Evolutionary conservation across 371 early-diverging fungal species (phyloP), one percentile per base, ranked within the genome.

Genomic region (Coemansia sp.): DNA sequence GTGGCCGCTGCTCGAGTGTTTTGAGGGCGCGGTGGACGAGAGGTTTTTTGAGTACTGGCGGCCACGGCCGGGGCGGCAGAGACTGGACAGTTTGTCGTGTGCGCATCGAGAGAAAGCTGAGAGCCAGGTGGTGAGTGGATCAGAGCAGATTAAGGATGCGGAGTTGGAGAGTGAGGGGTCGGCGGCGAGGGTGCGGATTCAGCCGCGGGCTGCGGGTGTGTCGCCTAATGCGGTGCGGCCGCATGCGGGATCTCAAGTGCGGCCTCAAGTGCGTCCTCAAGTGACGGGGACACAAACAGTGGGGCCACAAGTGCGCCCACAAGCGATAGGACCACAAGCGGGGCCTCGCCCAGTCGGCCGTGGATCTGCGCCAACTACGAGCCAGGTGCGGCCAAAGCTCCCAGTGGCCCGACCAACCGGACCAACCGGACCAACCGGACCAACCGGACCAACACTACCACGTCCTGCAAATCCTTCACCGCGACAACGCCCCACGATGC

Each of bases 1-100:
- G n/a, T 79, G 77, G 71, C 10, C 14, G 24, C 56, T 67, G 55
- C 50, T 80, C 21, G 27, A 39, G 13, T 80, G 80, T 58, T 67
- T 52, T 45, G n/a, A 6, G 18, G 48, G 50, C 26, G 22, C 57
- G 2, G 72, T 71, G 2, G 65, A 63, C 13, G 22, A 31, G 34
- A 45, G 59, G n/a, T 71, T 76, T 45, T 71, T 51, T 13, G 67
- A 64, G 21, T 67, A 67, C 14, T 75, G 76, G 76, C 21, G 34
- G 14, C 75, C 71, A n/a, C 14, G 42, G 48, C 16, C 8, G 48
- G 16, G 48, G 18, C 48, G n/a, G 48, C 18, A 37, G 7, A 29
- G 34, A 21, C 8, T 3, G 31, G 31, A 34, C 14, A 34, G 56
- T 4, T 7, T 56, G 56, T 11, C 31, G 21, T 31, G 18, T 37